phyloP scores from a whole-genome alignment of 140 eudicot genomes.

The Stevia rebaudiana region DNA sequence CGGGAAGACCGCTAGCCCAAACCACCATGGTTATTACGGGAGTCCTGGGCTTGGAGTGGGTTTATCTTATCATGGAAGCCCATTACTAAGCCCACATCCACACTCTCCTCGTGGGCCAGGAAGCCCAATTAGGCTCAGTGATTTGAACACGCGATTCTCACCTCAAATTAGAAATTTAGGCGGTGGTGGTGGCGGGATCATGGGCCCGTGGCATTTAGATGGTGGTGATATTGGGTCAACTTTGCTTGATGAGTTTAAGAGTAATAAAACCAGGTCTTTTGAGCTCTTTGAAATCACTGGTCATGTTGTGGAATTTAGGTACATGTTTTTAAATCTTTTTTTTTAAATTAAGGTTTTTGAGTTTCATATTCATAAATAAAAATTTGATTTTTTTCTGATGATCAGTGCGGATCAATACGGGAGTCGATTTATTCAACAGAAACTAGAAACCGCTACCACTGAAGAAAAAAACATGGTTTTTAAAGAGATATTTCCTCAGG shows the following conservation, averaged over 20 bases:
- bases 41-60: constrained; percentile 78
- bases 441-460: constrained; percentile 86
- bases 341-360: background rate
- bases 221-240: constrained; percentile 66
- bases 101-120: constrained; percentile 85
- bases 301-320: constrained; percentile 98
- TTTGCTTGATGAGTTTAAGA: constrained; percentile 92
- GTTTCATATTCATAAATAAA: background rate
- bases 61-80: constrained; percentile 86
- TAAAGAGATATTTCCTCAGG: constrained; percentile 81
- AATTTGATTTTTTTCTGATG: background rate
- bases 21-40: constrained; percentile 84
- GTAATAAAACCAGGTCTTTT: constrained; percentile 78
- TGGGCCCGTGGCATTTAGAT: constrained; percentile 89
- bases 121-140: constrained; percentile 84
- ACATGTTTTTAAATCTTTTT: background rate
- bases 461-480: constrained; percentile 93
- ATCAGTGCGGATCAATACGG: constrained; percentile 96
- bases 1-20: constrained; percentile 46
- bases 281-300: constrained; percentile 84
- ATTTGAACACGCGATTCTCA: constrained; percentile 51
- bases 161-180: constrained; percentile 67
- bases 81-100: constrained; percentile 66
- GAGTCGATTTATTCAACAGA: constrained; percentile 95
- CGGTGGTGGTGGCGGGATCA: constrained; percentile 50